A percentile compares a stretch with the other conserved stretches of the same genome.
Evolutionary conservation across 2,329 filamentous ascomycete species (phyloP).

Genomic region (Aphanoascus verrucosus): DNA sequence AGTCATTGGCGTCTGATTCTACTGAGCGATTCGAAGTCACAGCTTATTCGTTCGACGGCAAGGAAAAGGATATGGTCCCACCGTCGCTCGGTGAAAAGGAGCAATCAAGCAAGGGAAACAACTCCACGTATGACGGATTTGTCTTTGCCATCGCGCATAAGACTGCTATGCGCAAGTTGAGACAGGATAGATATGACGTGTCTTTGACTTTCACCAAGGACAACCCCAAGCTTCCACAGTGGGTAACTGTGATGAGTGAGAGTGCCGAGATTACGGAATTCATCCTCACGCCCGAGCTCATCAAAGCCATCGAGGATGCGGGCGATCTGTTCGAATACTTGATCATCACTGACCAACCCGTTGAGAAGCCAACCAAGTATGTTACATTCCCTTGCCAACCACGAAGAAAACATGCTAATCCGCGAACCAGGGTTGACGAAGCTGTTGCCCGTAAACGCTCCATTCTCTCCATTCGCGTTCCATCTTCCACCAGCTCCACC

Average conservation of each 20-base stretch:
- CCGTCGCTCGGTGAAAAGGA: slow-evolving; percentile 46
- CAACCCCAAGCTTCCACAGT: slow-evolving; percentile 73
- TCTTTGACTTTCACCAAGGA: slow-evolving; percentile 92
- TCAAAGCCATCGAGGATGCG: slow-evolving; percentile 64
- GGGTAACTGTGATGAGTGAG: slow-evolving; percentile 93
- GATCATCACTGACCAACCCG: slow-evolving; percentile 79
- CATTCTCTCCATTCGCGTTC: slow-evolving; percentile 61
- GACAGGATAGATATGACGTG: slow-evolving; percentile 88
- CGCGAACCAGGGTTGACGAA: slow-evolving; percentile 61
- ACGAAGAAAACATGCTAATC: slow-evolving; percentile 7
- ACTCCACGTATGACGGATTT: slow-evolving; percentile 70
- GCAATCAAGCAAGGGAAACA: slow-evolving; percentile 48
- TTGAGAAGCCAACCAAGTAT: slow-evolving; percentile 76
- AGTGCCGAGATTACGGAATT: slow-evolving; percentile 86
- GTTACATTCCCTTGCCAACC: slow-evolving; percentile 24
- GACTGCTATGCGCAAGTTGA: slow-evolving; percentile 76
- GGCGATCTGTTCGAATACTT: slow-evolving; percentile 77
- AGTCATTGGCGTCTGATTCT: slow-evolving; percentile 59
- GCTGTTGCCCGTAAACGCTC: slow-evolving; percentile 76
- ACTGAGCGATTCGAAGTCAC: slow-evolving; percentile 64
- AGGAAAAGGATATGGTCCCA: slow-evolving; percentile 68
- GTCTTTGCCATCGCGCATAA: slow-evolving; percentile 96
- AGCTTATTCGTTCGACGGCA: slow-evolving; percentile 83
- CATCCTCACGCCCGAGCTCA: slow-evolving; percentile 76
- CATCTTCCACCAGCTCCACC: slow-evolving; percentile 58